Percentiles rank a stretch among this genome's conserved stretches.
These are phyloP conservation scores for Podila clonocystis DNA, from an alignment of 192 early-diverging fungal species.

Conservation along the genomic window DNA sequence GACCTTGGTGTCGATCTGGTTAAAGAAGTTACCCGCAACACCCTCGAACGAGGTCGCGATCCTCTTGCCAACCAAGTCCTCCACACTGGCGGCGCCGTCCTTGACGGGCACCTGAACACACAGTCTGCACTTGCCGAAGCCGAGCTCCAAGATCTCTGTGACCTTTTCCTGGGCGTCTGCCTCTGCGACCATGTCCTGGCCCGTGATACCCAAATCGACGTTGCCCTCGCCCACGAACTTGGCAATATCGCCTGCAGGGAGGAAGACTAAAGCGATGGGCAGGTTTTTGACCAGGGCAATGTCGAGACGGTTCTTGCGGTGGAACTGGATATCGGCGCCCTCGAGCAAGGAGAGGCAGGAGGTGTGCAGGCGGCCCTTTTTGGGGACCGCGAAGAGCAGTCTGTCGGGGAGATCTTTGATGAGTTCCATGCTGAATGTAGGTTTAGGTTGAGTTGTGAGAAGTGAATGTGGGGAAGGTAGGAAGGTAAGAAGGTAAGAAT, in stretches of 20 bases:
- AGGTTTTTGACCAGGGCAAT: conserved; percentile 96
- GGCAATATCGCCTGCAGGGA: conserved; percentile 96
- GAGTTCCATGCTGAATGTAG: conserved; percentile 55
- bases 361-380: conserved; percentile 97
- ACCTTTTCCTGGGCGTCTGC: conserved; percentile 75
- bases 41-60: conserved; percentile 94
- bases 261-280: conserved; percentile 93
- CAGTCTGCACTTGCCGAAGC: conserved; percentile 95
- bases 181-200: conserved; percentile 95
- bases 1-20: conserved; percentile 72
- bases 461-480: neutral
- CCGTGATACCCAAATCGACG: conserved; percentile 97
- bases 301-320: conserved; percentile 94
- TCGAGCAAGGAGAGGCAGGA: conserved; percentile 82
- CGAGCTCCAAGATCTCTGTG: conserved; percentile 75
- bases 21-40: conserved; percentile 76
- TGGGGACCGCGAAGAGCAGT: conserved; percentile 96
- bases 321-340: conserved; percentile 96
- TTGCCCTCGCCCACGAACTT: conserved; percentile 96
- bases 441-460: conserved; percentile 9
- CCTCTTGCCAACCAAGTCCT: conserved; percentile 88
- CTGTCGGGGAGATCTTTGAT: conserved; percentile 71
- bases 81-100: conserved; percentile 54
- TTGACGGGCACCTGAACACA: conserved; percentile 89
- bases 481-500: neutral